Evolutionary conservation across 495 filamentous ascomycete genomes (phyloP).

Genomic region (Aspergillus egyptiacus): DNA sequence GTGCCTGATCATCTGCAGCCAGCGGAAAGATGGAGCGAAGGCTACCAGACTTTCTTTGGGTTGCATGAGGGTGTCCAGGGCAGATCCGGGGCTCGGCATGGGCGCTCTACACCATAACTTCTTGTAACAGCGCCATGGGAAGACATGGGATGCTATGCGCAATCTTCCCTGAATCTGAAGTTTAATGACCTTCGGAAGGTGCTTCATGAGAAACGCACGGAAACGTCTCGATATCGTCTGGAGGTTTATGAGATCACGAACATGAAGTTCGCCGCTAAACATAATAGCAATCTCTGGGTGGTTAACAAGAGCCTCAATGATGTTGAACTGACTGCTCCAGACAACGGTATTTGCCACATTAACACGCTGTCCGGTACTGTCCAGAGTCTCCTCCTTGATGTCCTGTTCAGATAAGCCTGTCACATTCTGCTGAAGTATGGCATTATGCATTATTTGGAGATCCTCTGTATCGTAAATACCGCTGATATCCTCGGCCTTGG

Average conservation of each 20-base stretch:
- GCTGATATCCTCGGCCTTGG: neutral
- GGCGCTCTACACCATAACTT: slow-evolving; percentile 39
- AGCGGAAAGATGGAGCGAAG: slow-evolving; percentile 43
- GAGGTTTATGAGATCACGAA: slow-evolving; percentile 47
- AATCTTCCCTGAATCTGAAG: slow-evolving; percentile 29
- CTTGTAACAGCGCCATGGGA: slow-evolving; percentile 46
- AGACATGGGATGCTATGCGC: slow-evolving; percentile 41
- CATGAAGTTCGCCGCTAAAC: slow-evolving; percentile 43
- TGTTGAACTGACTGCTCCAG: slow-evolving; percentile 30
- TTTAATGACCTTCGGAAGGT: slow-evolving; percentile 38
- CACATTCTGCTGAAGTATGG: neutral
- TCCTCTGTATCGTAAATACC: neutral
- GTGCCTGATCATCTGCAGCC: slow-evolving; percentile 48
- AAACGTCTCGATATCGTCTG: slow-evolving; percentile 54
- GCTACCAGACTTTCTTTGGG: slow-evolving; percentile 4
- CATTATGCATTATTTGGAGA: neutral
- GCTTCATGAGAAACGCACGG: slow-evolving; percentile 43
- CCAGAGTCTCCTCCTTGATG: too few species aligned
- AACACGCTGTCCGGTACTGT: neutral
- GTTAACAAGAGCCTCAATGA: slow-evolving; percentile 44
- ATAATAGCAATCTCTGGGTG: slow-evolving; percentile 45
- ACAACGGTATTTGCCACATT: neutral
- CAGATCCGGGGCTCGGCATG: slow-evolving; percentile 28
- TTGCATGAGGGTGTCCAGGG: neutral
- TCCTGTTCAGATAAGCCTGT: neutral